Conservation (phyloP, 768 basidiomycete genomes). For the Amanita molliuscula region DNA sequence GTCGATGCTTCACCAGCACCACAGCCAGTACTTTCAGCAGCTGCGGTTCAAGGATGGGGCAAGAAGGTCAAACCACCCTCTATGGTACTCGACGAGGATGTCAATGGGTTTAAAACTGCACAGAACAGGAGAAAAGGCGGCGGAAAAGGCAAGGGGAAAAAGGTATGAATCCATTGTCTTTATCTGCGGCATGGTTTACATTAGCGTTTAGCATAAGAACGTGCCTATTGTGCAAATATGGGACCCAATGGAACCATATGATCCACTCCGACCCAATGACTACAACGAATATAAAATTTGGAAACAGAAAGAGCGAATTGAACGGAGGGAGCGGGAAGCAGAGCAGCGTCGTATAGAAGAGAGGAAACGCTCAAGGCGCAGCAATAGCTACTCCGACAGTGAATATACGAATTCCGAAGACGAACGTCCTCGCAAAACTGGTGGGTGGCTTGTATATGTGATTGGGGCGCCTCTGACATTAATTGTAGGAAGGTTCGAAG, state of each 20-base stretch:
- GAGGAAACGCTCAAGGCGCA: constrained; percentile 44
- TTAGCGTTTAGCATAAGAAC: constrained; percentile 44
- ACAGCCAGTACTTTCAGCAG: constrained; percentile 9
- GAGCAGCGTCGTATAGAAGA: constrained; percentile 51
- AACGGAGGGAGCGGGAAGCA: constrained; percentile 54
- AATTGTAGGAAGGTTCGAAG: constrained; percentile 37
- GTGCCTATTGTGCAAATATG: constrained; percentile 42
- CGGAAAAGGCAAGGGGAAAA: constrained; percentile 51
- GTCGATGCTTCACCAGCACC: constrained; percentile 5
- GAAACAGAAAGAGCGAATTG: constrained; percentile 68
- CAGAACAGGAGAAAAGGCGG: constrained; percentile 44
- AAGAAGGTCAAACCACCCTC: constrained; percentile 86
- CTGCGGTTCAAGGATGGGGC: constrained; percentile 62
- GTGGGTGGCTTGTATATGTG: constrained; percentile 23
- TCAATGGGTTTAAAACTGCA: constrained; percentile 69
- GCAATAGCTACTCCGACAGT: constrained; percentile 57
- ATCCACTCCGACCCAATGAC: constrained; percentile 77
- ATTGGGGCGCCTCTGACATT: neutral
- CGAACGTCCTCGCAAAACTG: constrained; percentile 56
- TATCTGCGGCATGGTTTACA: constrained; percentile 1
- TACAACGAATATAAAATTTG: constrained; percentile 82
- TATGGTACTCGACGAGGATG: constrained; percentile 82
- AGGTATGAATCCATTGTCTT: constrained; percentile 28
- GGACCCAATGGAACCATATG: constrained; percentile 77
- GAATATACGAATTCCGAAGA: constrained; percentile 57